Base-by-base conservation (phyloP, 768 basidiomycete species). In the Xanthoconium stramineum region DNA sequence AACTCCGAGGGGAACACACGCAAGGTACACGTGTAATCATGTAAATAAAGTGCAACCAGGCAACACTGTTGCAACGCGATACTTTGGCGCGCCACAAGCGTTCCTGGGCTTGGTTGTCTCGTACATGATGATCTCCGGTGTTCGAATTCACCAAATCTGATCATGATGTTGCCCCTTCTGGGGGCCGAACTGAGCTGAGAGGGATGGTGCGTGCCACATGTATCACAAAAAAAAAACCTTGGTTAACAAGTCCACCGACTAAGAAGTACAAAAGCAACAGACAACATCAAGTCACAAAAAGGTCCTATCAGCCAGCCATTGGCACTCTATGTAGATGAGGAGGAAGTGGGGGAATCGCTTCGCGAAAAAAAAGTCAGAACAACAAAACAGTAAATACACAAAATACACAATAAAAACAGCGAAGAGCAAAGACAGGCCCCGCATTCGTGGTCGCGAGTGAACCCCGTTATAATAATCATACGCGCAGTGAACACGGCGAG, bases 361-460 rank as follows among this genome's bases (percentile, higher is more conserved):
- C 52, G n/a, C n/a, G 30, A 60, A 35, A 51, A 44, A 15, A 17
- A 11, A 56, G 15, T 17, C 47, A 38, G 3, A 43, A 63, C 19
- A 43, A 57, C 38, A 39, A 20, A 28, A 47, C n/a, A 56, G 33
- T 20, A 39, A 55, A 54, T n/a, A 29, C 24, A 50, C 20, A n/a
- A n/a, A 64, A 60, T 69, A 69, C 68, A 64, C 66, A 70, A 69
- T 68, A 69, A 68, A 70, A 2, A 66, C 10, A 44, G 35, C 32
- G 46, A 36, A 50, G 32, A 58, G 44, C n/a, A 63, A 57, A 12
- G 65, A 62, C 49, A 51, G 60, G 47, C 44, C 52, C 45, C 55
- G 57, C 60, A 44, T 59, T 60, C 42, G 45, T 52, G 59, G 59
- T 56, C 28, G 57, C 60, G 50, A 42, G 60, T 37, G 20, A 56